Evolutionary conservation across 2,329 filamentous ascomycete genomes (phyloP), one percentile per base, ranked within the genome.

Genomic region (Blastomyces silverae): DNA sequence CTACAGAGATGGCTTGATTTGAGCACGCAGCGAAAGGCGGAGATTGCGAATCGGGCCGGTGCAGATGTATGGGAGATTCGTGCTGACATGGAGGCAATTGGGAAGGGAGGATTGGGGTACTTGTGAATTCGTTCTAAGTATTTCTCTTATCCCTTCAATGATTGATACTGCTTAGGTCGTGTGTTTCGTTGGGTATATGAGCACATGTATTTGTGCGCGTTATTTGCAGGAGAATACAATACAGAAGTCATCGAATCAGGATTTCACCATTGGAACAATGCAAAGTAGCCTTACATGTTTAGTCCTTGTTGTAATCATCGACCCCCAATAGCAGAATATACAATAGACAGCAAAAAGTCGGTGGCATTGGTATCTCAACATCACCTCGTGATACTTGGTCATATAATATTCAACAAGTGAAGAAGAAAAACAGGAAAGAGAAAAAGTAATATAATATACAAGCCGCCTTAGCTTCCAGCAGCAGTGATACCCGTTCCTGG

Each of bases 1-100:
- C 75, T 96, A 67, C 82, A 84, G 66, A 79, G 91, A 65, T 94
- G 91, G 86, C 82, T 85, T 52, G 91, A 94, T 77, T 75, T 96
- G 67, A 84, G 89, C 6, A 87, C 87, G 55, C 87, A 88, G 61
- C 85, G 88, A 68, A 81, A 88, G 69, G 83, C 81, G 7, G 92
- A 96, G 77, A 86, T 93, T 57, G 84, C 91, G 0, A 84, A 86
- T 0, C 84, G 91, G 69, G 88, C 90, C 2, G 92, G 91, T 13
- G 84, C 80, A 0, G 83, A 85, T 67, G 82, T 85, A 25, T 88
- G 84, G 77, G 86, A 87, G 72, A 81, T 92, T 69, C 82, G 88
- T 71, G 85, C 82, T 1, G 90, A 94, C 79, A 73, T 92, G 71
- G 87, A 89, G 70, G 81, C 81, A 1, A 76, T 90, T 39, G 82